phyloP scores from a whole-genome alignment of 257 asterid species.

The Nicotiana undulata region DNA sequence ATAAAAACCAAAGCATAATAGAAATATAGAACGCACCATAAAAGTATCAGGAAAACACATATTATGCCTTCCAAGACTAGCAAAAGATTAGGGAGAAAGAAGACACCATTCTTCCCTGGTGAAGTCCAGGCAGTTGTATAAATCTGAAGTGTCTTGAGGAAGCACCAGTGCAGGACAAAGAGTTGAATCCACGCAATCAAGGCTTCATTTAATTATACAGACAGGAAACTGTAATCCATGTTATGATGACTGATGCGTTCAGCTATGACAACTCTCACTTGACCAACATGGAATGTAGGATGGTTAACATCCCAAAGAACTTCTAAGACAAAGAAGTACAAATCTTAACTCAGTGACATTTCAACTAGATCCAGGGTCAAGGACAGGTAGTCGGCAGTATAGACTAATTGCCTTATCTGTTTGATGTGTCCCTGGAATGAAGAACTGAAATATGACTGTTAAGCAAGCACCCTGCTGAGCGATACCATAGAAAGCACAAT shows the following conservation, averaged over 20 bases:
- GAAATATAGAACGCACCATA: not conserved
- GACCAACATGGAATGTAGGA: not conserved
- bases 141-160: not conserved
- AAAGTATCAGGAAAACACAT: not conserved
- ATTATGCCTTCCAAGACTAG: not conserved
- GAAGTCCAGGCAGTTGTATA: not conserved
- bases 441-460: slow-evolving; percentile 87
- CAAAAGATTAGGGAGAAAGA: not conserved
- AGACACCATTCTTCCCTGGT: not conserved
- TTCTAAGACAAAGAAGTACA: not conserved
- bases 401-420: slow-evolving; percentile 76
- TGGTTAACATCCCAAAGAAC: not conserved
- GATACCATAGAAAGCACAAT: slow-evolving; percentile 78
- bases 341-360: not conserved
- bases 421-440: slow-evolving; percentile 67
- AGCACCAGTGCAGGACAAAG: not conserved
- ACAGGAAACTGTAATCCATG: not conserved
- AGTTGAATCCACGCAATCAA: not conserved
- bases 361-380: slow-evolving; percentile 78
- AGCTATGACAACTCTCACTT: not conserved
- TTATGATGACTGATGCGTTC: not conserved
- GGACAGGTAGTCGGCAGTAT: slow-evolving; percentile 88
- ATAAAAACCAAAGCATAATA: not conserved
- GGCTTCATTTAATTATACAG: not conserved
- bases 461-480: slow-evolving; percentile 59